Percentiles rank a stretch among this genome's conserved stretches.
These are phyloP conservation scores for Plantago lanceolata DNA, from an alignment of 305 asterid genomes.

Conservation along the genomic window DNA sequence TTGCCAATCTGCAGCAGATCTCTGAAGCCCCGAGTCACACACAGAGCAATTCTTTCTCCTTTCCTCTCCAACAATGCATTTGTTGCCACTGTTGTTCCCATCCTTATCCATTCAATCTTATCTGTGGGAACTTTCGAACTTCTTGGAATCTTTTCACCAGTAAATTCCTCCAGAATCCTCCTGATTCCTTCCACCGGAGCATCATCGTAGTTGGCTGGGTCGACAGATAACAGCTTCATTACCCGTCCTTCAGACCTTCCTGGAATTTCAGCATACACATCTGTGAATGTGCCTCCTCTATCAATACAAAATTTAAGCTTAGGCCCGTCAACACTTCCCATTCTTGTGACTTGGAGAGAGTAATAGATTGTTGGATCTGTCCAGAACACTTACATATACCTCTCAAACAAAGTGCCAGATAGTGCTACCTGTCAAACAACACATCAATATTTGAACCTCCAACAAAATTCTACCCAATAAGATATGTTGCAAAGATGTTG, in stretches of 20 bases:
- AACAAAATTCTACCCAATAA: not conserved
- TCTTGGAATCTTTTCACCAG: constrained; percentile 73
- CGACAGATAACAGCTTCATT: constrained; percentile 89
- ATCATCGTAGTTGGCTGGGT: constrained; percentile 86
- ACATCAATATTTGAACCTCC: not conserved
- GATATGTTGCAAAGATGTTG: no score
- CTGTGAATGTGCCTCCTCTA: constrained; percentile 97
- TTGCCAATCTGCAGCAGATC: constrained; percentile 93
- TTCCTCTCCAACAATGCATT: constrained; percentile 87
- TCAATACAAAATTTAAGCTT: constrained; percentile 90
- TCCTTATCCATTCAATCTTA: constrained; percentile 93
- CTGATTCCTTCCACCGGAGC: constrained; percentile 98
- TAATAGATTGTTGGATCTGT: constrained; percentile 12
- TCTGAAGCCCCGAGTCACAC: constrained; percentile 78
- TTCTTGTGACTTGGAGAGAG: constrained; percentile 22
- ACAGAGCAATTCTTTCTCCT: constrained; percentile 90
- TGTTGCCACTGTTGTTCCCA: constrained; percentile 99
- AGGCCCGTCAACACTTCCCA: constrained; percentile 57
- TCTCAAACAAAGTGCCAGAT: constrained; percentile 8
- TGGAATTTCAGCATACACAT: constrained; percentile 93
- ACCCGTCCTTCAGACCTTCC: constrained; percentile 78
- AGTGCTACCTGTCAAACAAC: constrained; percentile 24
- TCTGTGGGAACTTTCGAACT: constrained; percentile 80
- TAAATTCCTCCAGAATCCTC: constrained; percentile 79
- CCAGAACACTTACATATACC: constrained; percentile 10